Conservation (phyloP, 2,329 filamentous ascomycete species). For the Cadophora malorum region DNA sequence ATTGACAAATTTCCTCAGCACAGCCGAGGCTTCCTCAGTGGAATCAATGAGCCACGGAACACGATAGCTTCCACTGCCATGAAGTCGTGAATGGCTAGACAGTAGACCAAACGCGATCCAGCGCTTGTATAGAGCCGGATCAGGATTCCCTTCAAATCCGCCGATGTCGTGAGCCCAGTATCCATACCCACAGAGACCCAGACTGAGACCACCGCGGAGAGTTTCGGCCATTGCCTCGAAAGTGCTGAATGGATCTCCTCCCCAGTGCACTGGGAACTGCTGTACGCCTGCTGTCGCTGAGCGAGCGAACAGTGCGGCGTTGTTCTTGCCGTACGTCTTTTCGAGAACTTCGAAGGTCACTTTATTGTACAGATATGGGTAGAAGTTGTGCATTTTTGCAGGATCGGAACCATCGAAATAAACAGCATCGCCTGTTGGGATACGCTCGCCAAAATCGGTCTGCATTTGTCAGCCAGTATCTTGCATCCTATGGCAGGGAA, state of each 20-base stretch:
- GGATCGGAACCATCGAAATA: slow-evolving; percentile 48
- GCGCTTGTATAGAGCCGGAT: neutral
- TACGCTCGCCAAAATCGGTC: neutral
- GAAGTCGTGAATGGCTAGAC: neutral
- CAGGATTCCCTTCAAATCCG: slow-evolving; percentile 3
- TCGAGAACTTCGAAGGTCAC: slow-evolving; percentile 62
- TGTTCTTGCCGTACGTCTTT: slow-evolving; percentile 52
- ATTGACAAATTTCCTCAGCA: neutral
- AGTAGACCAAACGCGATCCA: neutral
- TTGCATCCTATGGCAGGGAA: neutral
- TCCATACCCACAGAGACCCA: neutral
- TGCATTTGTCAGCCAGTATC: neutral
- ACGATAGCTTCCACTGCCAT: neutral
- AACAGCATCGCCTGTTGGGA: neutral
- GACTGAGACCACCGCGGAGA: neutral
- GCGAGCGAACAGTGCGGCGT: slow-evolving; percentile 64
- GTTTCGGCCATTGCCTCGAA: slow-evolving; percentile 68
- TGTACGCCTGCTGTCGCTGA: slow-evolving; percentile 64
- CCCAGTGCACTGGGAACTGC: slow-evolving; percentile 64
- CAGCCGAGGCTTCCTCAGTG: neutral
- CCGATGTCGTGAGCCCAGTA: slow-evolving; percentile 4
- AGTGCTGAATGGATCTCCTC: slow-evolving; percentile 67
- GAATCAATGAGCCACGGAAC: neutral
- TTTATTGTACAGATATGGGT: slow-evolving; percentile 66
- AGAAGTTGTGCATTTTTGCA: slow-evolving; percentile 68